Evolutionary conservation across 495 filamentous ascomycete genomes (phyloP).

Genomic region (Hypoxylon subgilvum): DNA sequence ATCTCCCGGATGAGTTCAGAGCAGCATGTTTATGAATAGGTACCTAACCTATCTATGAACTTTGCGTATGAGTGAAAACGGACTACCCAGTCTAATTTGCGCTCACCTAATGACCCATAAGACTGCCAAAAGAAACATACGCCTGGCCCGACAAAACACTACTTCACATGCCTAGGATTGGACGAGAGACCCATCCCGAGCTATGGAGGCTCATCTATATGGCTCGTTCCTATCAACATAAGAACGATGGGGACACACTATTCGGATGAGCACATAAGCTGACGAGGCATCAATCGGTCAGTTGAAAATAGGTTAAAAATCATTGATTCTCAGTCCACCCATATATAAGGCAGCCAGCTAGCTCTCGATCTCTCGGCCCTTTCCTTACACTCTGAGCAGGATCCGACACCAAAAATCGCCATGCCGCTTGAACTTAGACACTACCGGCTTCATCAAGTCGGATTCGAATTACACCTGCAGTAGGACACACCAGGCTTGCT

Average conservation of each 20-base stretch:
- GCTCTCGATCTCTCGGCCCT: slow-evolving; percentile 19
- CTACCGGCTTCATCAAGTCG: slow-evolving; percentile 21
- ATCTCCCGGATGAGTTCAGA: slow-evolving; percentile 7
- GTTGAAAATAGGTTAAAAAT: slow-evolving; percentile 11
- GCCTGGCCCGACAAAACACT: too few relatives aligned
- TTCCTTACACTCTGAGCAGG: slow-evolving; percentile 21
- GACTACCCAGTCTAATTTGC: too few relatives aligned
- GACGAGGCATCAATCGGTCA: neutral
- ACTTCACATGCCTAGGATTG: too few relatives aligned
- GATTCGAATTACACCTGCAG: slow-evolving; percentile 30
- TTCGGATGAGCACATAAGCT: neutral
- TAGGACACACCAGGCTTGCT: slow-evolving; percentile 27
- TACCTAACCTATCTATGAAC: too few relatives aligned
- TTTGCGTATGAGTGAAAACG: too few relatives aligned
- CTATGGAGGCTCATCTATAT: neutral
- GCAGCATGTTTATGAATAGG: too few relatives aligned
- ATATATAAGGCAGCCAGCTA: slow-evolving; percentile 26
- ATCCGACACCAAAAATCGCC: slow-evolving; percentile 13
- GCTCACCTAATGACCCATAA: too few relatives aligned
- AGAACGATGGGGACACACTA: slow-evolving; percentile 2
- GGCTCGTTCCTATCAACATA: neutral
- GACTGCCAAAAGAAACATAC: too few relatives aligned
- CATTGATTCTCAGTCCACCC: slow-evolving; percentile 22
- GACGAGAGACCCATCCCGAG: too few relatives aligned
- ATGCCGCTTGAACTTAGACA: slow-evolving; percentile 7